Evolutionary conservation across 2,329 filamentous ascomycete genomes (phyloP), one percentile per base, ranked within the genome.

Genomic region (Rutstroemia sp.): DNA sequence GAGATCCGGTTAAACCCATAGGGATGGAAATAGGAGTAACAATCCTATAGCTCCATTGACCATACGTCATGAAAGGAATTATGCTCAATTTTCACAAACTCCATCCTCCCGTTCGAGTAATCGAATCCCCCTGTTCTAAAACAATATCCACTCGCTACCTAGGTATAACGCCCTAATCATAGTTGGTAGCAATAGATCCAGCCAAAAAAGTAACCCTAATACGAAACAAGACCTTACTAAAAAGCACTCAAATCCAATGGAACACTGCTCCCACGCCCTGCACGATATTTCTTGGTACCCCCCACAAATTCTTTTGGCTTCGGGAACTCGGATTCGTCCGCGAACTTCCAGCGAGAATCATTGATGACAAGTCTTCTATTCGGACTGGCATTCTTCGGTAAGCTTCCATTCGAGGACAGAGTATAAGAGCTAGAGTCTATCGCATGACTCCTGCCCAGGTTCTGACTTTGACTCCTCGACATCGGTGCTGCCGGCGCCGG

Each of bases 201-300:
- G 30, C 55, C 39, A 37, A 27, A 52, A 52, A 37, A 27, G 30
- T 44, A 44, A n/a, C 21, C 23, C 30, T 23, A n/a, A 16, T 8
- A 50, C 39, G 53, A 34, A 34, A 23, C 30, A 37, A 23, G 49
- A 39, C n/a, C 49, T 63, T 58, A 69, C 46, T 65, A 54, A 42
- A 67, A 70, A 49, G 79, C 76, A 62, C 77, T 82, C 68, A 99
- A 72, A 75, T 97, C 90, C 65, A 97, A 75, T 30, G 94, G 94
- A 63, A 97, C 92, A 75, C 89, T 96, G 74, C 91, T 96, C 34
- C 91, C 92, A 69, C 92, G 82, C 8, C 94, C 94, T 38, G 94
- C 94, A 61, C 92, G 80, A 72, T 97, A 99, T 69, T 83, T 84
- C 70, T 87, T 91, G 19, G 79, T 74, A 3, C 82, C 83, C n/a